phyloP scores from a whole-genome alignment of 805 yeast genomes.

The Metschnikowia orientalis region DNA sequence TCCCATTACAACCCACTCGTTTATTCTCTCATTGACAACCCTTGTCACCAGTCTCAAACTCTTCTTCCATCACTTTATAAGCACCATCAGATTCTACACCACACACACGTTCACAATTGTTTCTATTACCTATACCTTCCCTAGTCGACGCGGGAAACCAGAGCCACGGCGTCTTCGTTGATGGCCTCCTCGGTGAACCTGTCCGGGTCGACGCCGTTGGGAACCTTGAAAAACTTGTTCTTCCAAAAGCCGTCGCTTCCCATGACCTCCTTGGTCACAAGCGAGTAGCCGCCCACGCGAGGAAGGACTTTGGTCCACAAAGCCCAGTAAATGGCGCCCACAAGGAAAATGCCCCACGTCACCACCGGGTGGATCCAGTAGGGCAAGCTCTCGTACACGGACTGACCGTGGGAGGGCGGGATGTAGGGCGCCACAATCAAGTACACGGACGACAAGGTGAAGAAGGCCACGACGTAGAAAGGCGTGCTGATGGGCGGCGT shows the following conservation, averaged over 20 bases:
- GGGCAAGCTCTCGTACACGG: conserved; percentile 66
- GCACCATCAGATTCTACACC: too few species aligned
- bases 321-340: conserved; percentile 65
- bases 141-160: conserved; percentile 4
- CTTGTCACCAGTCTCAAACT: too few species aligned
- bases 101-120: too few species aligned
- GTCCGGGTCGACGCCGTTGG: conserved; percentile 15
- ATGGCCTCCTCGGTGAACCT: conserved; percentile 16
- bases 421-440: conserved; percentile 73
- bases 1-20: too few species aligned
- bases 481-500: conserved; percentile 68
- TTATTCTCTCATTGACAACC: too few species aligned
- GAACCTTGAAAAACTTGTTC: conserved; percentile 47
- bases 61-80: too few species aligned
- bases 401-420: conserved; percentile 64
- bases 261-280: conserved; percentile 49
- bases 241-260: conserved; percentile 74
- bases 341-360: conserved; percentile 69
- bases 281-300: conserved; percentile 44
- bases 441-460: conserved; percentile 60
- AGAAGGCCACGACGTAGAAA: conserved; percentile 58
- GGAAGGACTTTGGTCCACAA: conserved; percentile 62
- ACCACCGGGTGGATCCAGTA: conserved; percentile 79
- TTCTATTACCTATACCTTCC: too few species aligned
- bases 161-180: conserved; percentile 16